phyloP scores from a whole-genome alignment of 306 rosid genomes.

The Luffa acutangula region DNA sequence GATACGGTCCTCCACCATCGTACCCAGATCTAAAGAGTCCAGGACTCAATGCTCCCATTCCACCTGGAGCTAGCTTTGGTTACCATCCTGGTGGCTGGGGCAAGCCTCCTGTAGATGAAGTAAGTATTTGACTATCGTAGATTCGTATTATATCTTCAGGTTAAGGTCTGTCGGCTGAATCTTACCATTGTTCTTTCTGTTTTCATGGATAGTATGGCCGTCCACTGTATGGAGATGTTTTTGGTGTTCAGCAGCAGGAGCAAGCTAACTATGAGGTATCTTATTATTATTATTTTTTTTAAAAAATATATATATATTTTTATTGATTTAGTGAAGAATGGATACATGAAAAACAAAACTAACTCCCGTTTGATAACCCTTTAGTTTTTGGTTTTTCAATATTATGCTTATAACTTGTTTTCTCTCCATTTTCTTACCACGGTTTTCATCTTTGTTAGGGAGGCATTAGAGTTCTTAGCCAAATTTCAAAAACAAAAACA shows the following conservation, averaged over 20 bases:
- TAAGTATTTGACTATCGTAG: constrained; percentile 13
- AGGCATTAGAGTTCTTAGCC: too few species aligned
- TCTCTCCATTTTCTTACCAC: too few species aligned
- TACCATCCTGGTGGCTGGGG: constrained; percentile 99
- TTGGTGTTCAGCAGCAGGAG: constrained; percentile 86
- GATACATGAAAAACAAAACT: background rate
- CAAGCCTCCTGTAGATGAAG: constrained; percentile 99
- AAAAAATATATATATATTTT: too few species aligned
- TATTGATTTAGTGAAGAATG: background rate
- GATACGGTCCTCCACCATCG: constrained; percentile 99
- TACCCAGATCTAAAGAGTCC: constrained; percentile 95
- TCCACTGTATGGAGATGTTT: constrained; percentile 94
- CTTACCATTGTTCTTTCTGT: constrained; percentile 15
- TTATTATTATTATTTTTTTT: background rate
- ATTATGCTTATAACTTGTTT: too few species aligned
- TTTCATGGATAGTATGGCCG: constrained; percentile 56
- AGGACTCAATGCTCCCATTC: constrained; percentile 93
- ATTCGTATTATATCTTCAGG: background rate
- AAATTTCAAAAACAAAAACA: too few species aligned
- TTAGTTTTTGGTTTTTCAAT: too few species aligned
- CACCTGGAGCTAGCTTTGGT: constrained; percentile 94
- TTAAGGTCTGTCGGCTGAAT: constrained; percentile 1
- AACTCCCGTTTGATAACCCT: too few species aligned
- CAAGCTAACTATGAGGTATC: constrained; percentile 92
- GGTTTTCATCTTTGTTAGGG: too few species aligned